Base-by-base conservation (phyloP, 2,329 filamentous ascomycete genomes). In the Cercospora nicotianae region DNA sequence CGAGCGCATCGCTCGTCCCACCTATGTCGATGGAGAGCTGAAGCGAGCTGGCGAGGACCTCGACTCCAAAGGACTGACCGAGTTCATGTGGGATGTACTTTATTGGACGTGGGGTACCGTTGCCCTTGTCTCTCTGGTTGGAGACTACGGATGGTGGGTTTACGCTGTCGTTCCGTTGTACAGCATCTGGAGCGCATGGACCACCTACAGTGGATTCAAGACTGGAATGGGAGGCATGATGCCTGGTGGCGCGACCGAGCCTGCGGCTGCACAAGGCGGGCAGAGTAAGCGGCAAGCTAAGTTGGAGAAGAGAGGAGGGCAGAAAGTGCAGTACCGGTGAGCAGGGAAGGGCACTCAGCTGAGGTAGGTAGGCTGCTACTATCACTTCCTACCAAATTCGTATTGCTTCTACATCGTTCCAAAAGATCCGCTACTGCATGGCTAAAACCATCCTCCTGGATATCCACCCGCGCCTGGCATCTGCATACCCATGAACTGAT, bases 11-110 rank as follows among this genome's bases (percentile, higher is more conserved):
- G 93, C 92, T 12, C 91, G 94, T 9, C 95, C 95, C 26, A 89
- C 84, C 69, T 91, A 90, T 77, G 87, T 89, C 72, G 78, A 88
- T 23, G 80, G 79, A 67, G 85, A 89, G n/a, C 84, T 98, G 69
- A 89, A 87, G 78, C 88, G 86, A 33, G 84, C 92, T 0, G 94
- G 95, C 53, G 94, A 98, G 78, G 95, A 99, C 79, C 87, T 99
- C 62, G 89, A 91, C 63, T 92, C 93, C 9, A 87, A 90, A 36
- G 95, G 95, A 4, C 82, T 99, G 83, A 98, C 94, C 10, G 95
- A 97, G 81, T 98, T 96, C 84, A 92, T 98, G 91, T 99, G 96
- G 86, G 95, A 99, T 81, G 87, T 97, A 60, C 84, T 97, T 63
- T 98, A 97, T 87, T 93, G 96, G 82, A 97, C 93, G 0, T 97